Evolutionary conservation across 495 filamentous ascomycete species (phyloP), one percentile per base, ranked within the genome.

Genomic region (Aspergillus taichungensis): DNA sequence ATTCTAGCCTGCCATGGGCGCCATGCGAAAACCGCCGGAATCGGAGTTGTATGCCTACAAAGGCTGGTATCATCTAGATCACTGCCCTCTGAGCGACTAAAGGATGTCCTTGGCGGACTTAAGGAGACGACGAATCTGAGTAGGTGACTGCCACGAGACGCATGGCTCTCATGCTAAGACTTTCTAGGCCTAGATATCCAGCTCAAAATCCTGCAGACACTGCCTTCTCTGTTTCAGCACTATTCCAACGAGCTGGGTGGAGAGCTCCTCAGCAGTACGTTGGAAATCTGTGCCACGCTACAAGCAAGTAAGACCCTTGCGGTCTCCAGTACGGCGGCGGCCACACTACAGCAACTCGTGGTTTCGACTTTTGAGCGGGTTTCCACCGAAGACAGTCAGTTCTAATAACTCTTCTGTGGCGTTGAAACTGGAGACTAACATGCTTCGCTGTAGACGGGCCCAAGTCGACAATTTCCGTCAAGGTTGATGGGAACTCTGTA

Each of bases 281-380:
- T 98, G 51, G 85, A 94, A 57, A 85, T 95, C 61, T 97, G 92
- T 63, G 89, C 88, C 31, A 84, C 84, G 38, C 61, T 98, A 36
- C 89, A 96, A 63, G 81, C 79, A 27, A 88, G 85, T 61, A 97
- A 95, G 65, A 90, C 83, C 63, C 80, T 80, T 29, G 87, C 94
- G 18, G 89, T 97, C 51, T 91, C 88, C 49, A 94, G 92, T 48
- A 95, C 92, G 1, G 90, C 92, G 12, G 88, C 91, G 27, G 92
- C 92, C 37, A 95, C 94, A 3, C 68, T 98, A 42, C 92, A 95
- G 62, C 92, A 98, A 65, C 79, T 97, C 13, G 83, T 97, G 6
- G 86, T 88, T 39, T 84, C 85, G 5, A 84, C 90, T 1, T 97
- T 94, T 66, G 94, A 98, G 61, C 88, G 91, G 62, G 87, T 96